These are phyloP conservation scores for Rhodotorula sp. DNA, from an alignment of 1,284 basidiomycete species.

Conservation along the genomic window DNA sequence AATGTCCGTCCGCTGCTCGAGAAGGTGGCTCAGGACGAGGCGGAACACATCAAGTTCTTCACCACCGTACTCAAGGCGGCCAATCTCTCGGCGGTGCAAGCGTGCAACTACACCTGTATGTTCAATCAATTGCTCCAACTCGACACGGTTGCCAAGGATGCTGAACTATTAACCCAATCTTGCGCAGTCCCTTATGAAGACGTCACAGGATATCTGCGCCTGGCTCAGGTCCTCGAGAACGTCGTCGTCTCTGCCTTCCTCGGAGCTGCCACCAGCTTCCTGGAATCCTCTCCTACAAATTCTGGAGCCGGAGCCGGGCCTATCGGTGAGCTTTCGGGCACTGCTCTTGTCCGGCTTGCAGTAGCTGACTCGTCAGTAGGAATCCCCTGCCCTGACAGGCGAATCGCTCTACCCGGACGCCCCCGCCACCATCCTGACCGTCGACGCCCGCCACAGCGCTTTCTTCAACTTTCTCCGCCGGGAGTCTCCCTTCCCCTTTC, in stretches of 20 bases:
- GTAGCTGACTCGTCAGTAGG: background rate
- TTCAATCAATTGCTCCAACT: too few relatives aligned
- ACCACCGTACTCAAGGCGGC: conserved; percentile 53
- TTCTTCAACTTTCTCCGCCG: conserved; percentile 5
- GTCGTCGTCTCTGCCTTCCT: conserved; percentile 60
- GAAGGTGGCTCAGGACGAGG: conserved; percentile 63
- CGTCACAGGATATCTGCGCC: conserved; percentile 56
- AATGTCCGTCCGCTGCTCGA: conserved; percentile 50
- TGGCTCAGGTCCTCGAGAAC: conserved; percentile 59
- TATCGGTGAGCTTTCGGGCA: too few relatives aligned
- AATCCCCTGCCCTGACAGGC: background rate
- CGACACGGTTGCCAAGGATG: too few relatives aligned
- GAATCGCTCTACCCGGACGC: conserved; percentile 47
- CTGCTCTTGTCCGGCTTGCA: too few relatives aligned
- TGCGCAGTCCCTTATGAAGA: conserved; percentile 55
- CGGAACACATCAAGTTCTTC: conserved; percentile 56
- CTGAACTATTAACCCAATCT: background rate
- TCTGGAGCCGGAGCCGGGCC: too few relatives aligned
- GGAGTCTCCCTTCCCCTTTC: conserved; percentile 14
- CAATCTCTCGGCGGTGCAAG: conserved; percentile 52
- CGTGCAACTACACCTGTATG: conserved; percentile 56
- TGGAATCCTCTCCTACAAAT: too few relatives aligned
- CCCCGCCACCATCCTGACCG: conserved; percentile 50
- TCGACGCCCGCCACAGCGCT: conserved; percentile 44
- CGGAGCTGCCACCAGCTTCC: conserved; percentile 41